Evolutionary conservation across 1,284 basidiomycete species (phyloP).

Genomic region (Trichosporon sp.): DNA sequence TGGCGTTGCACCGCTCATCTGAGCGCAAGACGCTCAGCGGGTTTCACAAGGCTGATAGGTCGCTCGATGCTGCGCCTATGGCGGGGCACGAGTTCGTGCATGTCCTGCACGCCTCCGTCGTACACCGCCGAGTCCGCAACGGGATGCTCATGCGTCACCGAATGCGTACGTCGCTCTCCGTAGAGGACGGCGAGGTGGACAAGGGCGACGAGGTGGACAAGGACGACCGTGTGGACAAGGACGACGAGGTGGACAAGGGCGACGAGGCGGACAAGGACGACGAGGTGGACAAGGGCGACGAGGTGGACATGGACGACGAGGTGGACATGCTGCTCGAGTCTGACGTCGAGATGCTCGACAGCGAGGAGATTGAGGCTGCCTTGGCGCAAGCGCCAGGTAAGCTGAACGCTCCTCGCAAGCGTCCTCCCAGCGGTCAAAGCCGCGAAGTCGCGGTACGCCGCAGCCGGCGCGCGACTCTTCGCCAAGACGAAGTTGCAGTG

Average conservation of each 20-base stretch:
- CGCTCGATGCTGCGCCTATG: neutral
- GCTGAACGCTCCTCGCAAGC: neutral
- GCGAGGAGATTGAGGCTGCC: constrained; percentile 6
- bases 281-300: constrained; percentile 10
- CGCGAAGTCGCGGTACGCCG: neutral
- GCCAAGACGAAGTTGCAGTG: neutral
- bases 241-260: neutral
- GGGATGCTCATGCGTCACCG: constrained; percentile 1
- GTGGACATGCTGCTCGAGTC: constrained; percentile 7
- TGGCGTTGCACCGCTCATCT: neutral
- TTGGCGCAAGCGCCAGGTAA: neutral
- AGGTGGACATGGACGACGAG: constrained; percentile 10
- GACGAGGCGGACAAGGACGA: no score
- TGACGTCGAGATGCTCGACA: constrained; percentile 13
- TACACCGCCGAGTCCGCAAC: neutral
- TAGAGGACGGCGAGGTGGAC: constrained; percentile 12
- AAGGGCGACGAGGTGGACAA: constrained; percentile 9
- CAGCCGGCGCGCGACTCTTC: neutral
- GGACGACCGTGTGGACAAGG: no score
- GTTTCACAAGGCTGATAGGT: neutral
- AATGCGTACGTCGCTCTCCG: no score
- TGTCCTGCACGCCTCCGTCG: neutral
- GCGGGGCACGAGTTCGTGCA: neutral
- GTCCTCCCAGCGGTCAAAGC: neutral
- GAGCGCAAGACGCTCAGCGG: neutral